Evolutionary conservation across 768 basidiomycete genomes (phyloP).

Genomic region (Daedalea quercina): DNA sequence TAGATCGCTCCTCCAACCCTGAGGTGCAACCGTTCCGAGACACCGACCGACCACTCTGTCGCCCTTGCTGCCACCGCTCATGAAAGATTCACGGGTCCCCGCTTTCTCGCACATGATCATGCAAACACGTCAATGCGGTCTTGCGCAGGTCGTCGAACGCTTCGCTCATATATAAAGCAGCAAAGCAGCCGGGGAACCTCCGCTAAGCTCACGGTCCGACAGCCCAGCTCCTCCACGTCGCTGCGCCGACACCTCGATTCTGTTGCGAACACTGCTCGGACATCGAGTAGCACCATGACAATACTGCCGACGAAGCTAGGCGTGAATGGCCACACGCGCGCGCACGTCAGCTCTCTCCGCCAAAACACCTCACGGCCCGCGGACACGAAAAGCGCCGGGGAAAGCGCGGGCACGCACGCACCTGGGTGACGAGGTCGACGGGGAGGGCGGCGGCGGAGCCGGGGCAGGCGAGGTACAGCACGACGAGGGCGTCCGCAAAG

Average conservation of each 20-base stretch:
- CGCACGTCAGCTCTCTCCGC: no score
- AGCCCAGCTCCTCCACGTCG: background rate
- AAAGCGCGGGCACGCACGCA: no score
- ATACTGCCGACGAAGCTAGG: background rate
- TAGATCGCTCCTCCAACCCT: background rate
- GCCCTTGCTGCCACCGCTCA: background rate
- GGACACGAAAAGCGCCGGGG: no score
- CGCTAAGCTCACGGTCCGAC: background rate
- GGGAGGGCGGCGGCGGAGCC: conserved; percentile 6
- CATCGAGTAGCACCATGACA: background rate
- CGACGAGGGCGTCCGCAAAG: conserved; percentile 8
- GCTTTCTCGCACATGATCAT: background rate
- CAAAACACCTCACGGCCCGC: no score
- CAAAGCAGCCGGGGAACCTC: background rate
- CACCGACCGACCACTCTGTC: background rate
- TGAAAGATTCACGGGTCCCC: background rate
- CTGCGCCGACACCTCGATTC: background rate
- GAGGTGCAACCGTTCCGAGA: background rate
- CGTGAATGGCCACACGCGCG: background rate
- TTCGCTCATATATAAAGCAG: background rate
- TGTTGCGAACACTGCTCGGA: background rate
- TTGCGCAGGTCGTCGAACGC: background rate
- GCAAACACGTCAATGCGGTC: background rate
- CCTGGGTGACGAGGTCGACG: conserved; percentile 12
- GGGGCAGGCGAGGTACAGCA: conserved; percentile 7